Base-by-base conservation (phyloP, 106 monocot genomes). In the Dioscorea dumetorum region DNA sequence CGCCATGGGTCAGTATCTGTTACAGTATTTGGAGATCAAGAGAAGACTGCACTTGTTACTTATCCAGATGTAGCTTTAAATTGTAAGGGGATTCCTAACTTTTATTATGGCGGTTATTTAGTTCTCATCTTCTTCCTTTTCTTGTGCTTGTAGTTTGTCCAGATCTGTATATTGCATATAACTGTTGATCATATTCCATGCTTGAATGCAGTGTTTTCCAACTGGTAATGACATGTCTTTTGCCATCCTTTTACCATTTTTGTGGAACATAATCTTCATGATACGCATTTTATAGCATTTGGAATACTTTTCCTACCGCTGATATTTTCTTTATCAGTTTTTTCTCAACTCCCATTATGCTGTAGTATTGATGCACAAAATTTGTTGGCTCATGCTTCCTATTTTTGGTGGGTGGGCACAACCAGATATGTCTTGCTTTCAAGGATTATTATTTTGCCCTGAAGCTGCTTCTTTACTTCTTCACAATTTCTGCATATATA, bases 401-500 rank as follows among this genome's bases (percentile, higher is more conserved):
- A 18, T 18, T 56, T 16, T 56, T 19, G 19, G 16, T 56, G 16
- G 59, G 22, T 61, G 21, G 48, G 6, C 48, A 57, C 80, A 0
- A 61, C 15, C 85, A 93, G 92, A 93, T 73, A 81, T 81, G 69
- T 88, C 88, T 17, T 93, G 92, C 59, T 93, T 93, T 67, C 92
- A 88, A 93, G 85, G 88, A 67, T 88, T 93, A 67, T 81, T 93
- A 58, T 88, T 88, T 72, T 83, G 83, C 58, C 85, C 78, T 34
- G 83, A 88, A 74, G 72, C 83, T 68, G 67, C 88, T 57, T 83
- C 92, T 19, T 71, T 93, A 74, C 79, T 93, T 21, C 85, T 93
- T 51, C 88, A 93, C 74, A 88, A 85, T 68, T 93, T 93, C 70
- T 88, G 92, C 67, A 85, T 93, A 62, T 93, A 93, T 70, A 85